These are phyloP conservation scores for Aspergillus thermomutatus DNA, from an alignment of 2,329 filamentous ascomycete genomes.

Conservation along the genomic window DNA sequence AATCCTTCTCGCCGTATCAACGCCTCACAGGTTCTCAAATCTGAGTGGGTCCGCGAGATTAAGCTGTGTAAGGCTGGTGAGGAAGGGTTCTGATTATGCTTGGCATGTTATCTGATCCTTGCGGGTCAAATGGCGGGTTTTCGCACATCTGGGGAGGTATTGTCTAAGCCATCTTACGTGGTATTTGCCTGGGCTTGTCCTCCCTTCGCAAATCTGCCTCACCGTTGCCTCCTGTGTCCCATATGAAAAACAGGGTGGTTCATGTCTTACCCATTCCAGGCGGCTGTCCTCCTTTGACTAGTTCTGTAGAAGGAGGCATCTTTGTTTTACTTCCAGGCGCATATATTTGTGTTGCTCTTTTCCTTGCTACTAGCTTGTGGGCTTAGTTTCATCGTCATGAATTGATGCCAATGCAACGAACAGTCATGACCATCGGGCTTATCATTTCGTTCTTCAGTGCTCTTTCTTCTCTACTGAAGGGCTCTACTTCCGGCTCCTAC, in stretches of 20 bases:
- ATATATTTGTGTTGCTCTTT: constrained; percentile 16
- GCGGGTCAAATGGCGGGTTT: constrained; percentile 5
- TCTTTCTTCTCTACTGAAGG: background rate
- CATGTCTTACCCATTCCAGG: constrained; percentile 13
- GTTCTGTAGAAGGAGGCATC: constrained; percentile 21
- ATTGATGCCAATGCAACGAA: constrained; percentile 39
- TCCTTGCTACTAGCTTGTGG: constrained; percentile 20
- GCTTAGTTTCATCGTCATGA: constrained; percentile 27
- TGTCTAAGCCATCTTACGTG: constrained; percentile 11
- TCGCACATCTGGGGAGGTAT: constrained; percentile 4
- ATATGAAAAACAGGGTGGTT: constrained; percentile 18
- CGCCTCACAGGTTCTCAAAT: constrained; percentile 93
- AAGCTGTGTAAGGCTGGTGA: constrained; percentile 95
- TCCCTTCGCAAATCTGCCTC: constrained; percentile 6
- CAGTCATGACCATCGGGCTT: constrained; percentile 32
- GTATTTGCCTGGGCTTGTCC: constrained; percentile 12
- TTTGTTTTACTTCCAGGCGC: constrained; percentile 22
- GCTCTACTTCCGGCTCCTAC: background rate
- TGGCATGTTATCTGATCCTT: constrained; percentile 6
- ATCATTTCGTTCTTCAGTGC: constrained; percentile 6
- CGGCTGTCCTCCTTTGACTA: constrained; percentile 13
- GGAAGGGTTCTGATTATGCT: constrained; percentile 68
- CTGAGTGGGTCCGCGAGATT: constrained; percentile 97
- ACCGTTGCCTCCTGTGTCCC: constrained; percentile 10
- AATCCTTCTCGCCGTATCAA: constrained; percentile 90